Evolutionary conservation across 116 monocot genomes (phyloP).

Genomic region (Papilionanthe hybrid): DNA sequence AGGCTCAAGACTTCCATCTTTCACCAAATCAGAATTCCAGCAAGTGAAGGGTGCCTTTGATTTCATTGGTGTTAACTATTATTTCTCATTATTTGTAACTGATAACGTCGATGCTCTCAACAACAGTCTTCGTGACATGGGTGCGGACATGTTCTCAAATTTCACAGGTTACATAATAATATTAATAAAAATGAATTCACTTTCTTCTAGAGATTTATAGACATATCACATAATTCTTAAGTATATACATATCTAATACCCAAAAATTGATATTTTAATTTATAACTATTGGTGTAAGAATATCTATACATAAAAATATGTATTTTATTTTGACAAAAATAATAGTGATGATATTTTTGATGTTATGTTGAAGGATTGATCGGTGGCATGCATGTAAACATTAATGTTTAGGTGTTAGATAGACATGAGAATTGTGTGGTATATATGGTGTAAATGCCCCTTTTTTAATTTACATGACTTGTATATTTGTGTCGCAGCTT

Average conservation of each 20-base stretch:
- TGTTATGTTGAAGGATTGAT: too few relatives aligned
- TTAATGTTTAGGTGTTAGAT: too few relatives aligned
- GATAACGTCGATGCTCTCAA: constrained; percentile 1
- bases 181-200: neutral
- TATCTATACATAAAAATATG: too few relatives aligned
- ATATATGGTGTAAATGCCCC: too few relatives aligned
- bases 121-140: constrained; percentile 12
- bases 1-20: constrained; percentile 27
- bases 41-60: constrained; percentile 29
- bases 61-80: constrained; percentile 46
- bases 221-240: neutral
- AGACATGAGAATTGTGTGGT: too few relatives aligned
- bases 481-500: too few relatives aligned
- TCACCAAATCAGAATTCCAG: constrained; percentile 23
- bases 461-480: too few relatives aligned
- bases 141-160: constrained; percentile 14
- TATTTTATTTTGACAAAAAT: too few relatives aligned
- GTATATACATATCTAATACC: too few relatives aligned
- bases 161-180: constrained; percentile 16
- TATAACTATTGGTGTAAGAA: too few relatives aligned
- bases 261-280: constrained; percentile 19
- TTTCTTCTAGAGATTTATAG: constrained; percentile 16
- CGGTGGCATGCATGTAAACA: too few relatives aligned
- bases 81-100: constrained; percentile 15
- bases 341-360: too few relatives aligned